Base-by-base conservation (phyloP, 208 protist species). In the Borovskyia barvae region DNA sequence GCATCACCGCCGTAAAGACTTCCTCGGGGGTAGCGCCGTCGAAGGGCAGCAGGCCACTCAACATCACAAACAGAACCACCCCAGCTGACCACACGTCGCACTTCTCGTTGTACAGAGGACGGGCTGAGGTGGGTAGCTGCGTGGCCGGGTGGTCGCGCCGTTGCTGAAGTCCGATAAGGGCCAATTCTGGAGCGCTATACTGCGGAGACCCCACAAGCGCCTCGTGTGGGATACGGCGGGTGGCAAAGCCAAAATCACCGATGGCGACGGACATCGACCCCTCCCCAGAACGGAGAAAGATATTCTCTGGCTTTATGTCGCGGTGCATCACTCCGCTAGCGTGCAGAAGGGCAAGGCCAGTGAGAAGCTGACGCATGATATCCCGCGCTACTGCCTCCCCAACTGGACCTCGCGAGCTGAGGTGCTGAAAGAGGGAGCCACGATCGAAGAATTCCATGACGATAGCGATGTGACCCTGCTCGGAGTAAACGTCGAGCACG, bases 261-360 rank as follows among this genome's bases (percentile, higher is more conserved):
- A 99, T 85, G 25, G 95, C 66, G n/a, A 99, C 55, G 50, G 65
- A 19, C 42, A 57, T 54, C 5, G 61, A 26, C n/a, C 51, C 39
- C 11, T 78, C 52, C 25, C 73, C 55, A 41, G 33, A 30, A 54
- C 99, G 95, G 49, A 99, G 98, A 77, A 99, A 97, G 12, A 99
- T 64, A 65, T 99, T 99, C 52, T 99, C 97, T 24, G 98, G 97
- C 69, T 99, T 99, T 28, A 99, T 93, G 70, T 99, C 98, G 50
- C 99, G 86, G 72, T 99, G 99, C 97, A 99, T 99, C 32, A 99
- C 96, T 26, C 97, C 97, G 47, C 76, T 83, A 24, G 78, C 85
- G 81, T 99, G 98, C 57, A 95, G 89, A 57, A 95, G 95, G 35
- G 94, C 59, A 17, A 99, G 68, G 20, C 93, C 94, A 30, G 79